A percentile compares a stretch with the other conserved stretches of the same genome.
Evolutionary conservation across 2,329 filamentous ascomycete species (phyloP).

Genomic region (Aspergillus luchuensis): DNA sequence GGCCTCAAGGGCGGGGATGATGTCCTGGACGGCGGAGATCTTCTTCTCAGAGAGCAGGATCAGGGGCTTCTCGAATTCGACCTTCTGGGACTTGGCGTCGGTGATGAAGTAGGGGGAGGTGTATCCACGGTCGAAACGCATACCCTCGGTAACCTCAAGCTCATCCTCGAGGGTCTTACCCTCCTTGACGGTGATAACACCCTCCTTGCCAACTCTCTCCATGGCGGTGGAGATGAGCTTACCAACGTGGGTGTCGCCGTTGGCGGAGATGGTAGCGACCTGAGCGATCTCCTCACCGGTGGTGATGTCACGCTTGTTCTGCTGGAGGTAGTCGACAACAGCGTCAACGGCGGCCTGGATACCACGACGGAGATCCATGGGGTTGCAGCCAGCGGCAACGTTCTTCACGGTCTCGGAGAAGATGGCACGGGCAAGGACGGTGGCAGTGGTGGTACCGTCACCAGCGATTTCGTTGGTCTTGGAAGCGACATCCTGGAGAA

Average conservation of each 20-base stretch:
- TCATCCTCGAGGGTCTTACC: constrained; percentile 98
- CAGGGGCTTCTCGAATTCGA: constrained; percentile 99
- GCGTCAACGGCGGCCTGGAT: constrained; percentile 95
- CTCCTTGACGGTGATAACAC: constrained; percentile 99
- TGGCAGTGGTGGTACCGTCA: constrained; percentile 98
- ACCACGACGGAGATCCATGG: constrained; percentile 96
- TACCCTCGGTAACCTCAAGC: constrained; percentile 98
- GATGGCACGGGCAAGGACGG: constrained; percentile 93
- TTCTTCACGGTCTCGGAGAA: constrained; percentile 99
- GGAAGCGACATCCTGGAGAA: constrained; percentile 95
- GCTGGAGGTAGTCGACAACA: constrained; percentile 89
- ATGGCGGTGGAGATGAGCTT: constrained; percentile 96
- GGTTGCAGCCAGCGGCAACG: constrained; percentile 98
- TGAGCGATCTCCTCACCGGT: constrained; percentile 96
- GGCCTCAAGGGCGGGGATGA: constrained; percentile 95
- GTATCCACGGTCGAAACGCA: constrained; percentile 99
- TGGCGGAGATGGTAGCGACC: constrained; percentile 97
- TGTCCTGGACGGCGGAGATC: constrained; percentile 98
- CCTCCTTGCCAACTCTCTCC: constrained; percentile 99
- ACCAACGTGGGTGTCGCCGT: constrained; percentile 93
- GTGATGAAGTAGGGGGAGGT: constrained; percentile 99
- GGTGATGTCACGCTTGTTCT: constrained; percentile 97
- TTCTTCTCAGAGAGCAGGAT: constrained; percentile 99
- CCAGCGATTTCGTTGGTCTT: constrained; percentile 99
- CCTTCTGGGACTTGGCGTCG: constrained; percentile 97